phyloP scores from a whole-genome alignment of 768 basidiomycete genomes.

The Leccinum obscurum region DNA sequence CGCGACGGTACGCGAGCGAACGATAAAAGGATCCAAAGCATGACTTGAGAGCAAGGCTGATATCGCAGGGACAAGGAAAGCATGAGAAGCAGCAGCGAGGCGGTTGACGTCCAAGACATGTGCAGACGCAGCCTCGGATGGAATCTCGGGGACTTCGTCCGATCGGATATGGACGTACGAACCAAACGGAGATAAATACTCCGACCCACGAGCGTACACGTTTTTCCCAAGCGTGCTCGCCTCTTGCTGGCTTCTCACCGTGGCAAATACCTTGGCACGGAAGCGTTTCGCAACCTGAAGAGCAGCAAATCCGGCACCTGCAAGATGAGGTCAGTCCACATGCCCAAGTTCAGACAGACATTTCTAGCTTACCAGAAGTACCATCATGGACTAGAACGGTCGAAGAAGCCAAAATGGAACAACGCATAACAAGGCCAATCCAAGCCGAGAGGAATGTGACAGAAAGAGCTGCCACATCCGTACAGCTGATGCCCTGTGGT shows the following conservation, averaged over 20 bases:
- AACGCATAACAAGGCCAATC: conserved; percentile 27
- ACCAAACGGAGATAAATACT: conserved; percentile 28
- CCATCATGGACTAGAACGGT: conserved; percentile 29
- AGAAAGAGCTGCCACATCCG: conserved; percentile 25
- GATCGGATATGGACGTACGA: conserved; percentile 27
- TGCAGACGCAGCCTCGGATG: conserved; percentile 16
- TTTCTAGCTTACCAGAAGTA: conserved; percentile 19
- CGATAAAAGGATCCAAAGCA: conserved; percentile 12
- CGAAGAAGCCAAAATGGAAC: conserved; percentile 22
- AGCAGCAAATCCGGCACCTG: conserved; percentile 27
- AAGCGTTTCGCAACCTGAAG: conserved; percentile 29
- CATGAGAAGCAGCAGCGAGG: conserved; percentile 21
- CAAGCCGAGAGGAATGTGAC: conserved; percentile 26
- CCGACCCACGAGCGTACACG: conserved; percentile 16
- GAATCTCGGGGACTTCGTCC: conserved; percentile 16
- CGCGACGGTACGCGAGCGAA: conserved; percentile 9
- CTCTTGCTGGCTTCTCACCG: conserved; percentile 20
- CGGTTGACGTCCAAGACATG: conserved; percentile 25
- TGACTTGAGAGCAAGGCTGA: conserved; percentile 24
- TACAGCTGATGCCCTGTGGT: conserved; percentile 13
- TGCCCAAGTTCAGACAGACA: too few relatives aligned
- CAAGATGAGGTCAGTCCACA: not conserved
- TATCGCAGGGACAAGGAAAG: conserved; percentile 19
- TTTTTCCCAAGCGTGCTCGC: conserved; percentile 13
- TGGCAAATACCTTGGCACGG: conserved; percentile 21